A percentile compares a stretch with the other conserved stretches of the same genome.
phyloP scores from a whole-genome alignment of 495 filamentous ascomycete genomes.

The Penicillium goetzii region DNA sequence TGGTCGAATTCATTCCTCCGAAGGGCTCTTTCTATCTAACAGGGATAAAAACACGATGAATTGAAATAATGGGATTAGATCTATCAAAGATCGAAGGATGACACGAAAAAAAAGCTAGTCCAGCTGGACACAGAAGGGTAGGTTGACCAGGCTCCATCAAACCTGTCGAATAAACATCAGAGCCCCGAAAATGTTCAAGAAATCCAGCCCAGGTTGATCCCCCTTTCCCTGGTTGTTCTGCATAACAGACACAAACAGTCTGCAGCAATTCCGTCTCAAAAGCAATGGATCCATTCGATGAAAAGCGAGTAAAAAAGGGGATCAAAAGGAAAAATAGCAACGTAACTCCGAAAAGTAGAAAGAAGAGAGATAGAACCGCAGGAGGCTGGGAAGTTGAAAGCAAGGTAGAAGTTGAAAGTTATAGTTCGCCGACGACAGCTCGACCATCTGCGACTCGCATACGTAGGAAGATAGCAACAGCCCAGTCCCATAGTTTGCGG shows the following conservation, averaged over 20 bases:
- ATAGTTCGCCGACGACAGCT: conserved; percentile 26
- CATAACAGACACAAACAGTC: not conserved
- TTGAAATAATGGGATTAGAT: conserved; percentile 20
- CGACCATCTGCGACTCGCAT: conserved; percentile 46
- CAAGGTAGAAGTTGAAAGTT: conserved; percentile 7
- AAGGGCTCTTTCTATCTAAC: not conserved
- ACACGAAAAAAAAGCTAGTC: conserved; percentile 9
- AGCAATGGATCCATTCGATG: not conserved
- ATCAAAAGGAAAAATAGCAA: not conserved
- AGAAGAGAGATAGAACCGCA: too few species aligned
- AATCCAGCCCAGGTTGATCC: not conserved
- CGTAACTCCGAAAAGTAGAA: not conserved
- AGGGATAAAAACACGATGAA: not conserved
- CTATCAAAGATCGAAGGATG: conserved; percentile 25
- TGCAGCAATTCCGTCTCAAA: not conserved
- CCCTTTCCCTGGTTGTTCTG: not conserved
- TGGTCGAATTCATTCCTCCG: not conserved
- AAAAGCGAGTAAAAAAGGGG: not conserved
- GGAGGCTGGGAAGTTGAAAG: too few species aligned
- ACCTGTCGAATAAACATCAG: conserved; percentile 7
- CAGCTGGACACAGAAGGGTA: conserved; percentile 4
- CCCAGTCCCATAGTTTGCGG: conserved; percentile 50
- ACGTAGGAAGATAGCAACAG: conserved; percentile 44
- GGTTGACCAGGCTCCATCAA: conserved; percentile 10
- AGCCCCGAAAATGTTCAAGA: conserved; percentile 14